phyloP scores from a whole-genome alignment of 2,329 filamentous ascomycete genomes.

The Rhinocladiella mackenziei region DNA sequence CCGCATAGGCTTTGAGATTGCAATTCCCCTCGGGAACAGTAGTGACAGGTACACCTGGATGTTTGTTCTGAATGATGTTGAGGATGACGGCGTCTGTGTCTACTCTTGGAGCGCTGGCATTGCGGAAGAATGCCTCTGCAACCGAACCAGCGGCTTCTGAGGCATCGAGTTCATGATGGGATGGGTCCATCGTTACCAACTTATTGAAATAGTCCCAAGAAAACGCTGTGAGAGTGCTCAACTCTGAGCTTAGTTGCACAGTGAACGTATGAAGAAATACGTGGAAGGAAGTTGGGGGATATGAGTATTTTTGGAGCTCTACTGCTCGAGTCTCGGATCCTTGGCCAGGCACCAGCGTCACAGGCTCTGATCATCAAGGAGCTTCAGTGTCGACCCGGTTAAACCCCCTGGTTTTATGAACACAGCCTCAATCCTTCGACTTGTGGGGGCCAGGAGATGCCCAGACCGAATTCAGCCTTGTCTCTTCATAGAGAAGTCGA shows the following conservation, averaged over 20 bases:
- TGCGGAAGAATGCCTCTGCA: slow-evolving; percentile 18
- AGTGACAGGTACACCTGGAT: slow-evolving; percentile 24
- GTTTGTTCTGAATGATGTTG: slow-evolving; percentile 15
- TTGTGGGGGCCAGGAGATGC: too few relatives aligned
- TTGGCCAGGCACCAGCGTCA: slow-evolving; percentile 15
- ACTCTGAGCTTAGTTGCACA: too few relatives aligned
- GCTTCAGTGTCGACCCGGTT: too few relatives aligned
- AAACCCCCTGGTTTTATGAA: neutral
- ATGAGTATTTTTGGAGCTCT: too few relatives aligned
- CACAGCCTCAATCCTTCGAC: slow-evolving; percentile 1
- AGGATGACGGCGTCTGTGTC: slow-evolving; percentile 27
- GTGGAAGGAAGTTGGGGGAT: too few relatives aligned
- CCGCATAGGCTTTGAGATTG: slow-evolving; percentile 41
- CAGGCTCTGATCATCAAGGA: too few relatives aligned
- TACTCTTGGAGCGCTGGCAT: slow-evolving; percentile 22
- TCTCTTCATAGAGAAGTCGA: neutral
- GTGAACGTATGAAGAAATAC: too few relatives aligned
- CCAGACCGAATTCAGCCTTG: neutral
- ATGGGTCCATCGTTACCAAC: neutral
- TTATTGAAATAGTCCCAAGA: too few relatives aligned
- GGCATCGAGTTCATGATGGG: neutral
- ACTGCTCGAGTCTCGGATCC: too few relatives aligned
- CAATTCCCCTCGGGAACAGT: slow-evolving; percentile 37
- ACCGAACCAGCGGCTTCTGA: slow-evolving; percentile 5
- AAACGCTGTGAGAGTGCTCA: too few relatives aligned